Base-by-base conservation (phyloP, 768 basidiomycete genomes). In the Serendipita sp. region DNA sequence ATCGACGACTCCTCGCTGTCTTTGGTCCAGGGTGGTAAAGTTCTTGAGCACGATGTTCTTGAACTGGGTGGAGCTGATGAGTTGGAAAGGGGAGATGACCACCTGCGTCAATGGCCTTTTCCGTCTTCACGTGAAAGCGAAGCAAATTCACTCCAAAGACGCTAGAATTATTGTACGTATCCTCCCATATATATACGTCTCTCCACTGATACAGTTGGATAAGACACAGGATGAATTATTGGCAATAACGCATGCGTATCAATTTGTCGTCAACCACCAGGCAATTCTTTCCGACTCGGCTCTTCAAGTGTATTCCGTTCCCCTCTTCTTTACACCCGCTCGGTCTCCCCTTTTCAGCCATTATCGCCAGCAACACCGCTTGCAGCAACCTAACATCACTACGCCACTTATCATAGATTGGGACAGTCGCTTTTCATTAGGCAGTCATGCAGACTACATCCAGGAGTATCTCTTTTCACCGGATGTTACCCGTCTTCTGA, bases 51-150 rank as follows among this genome's bases (percentile, higher is more conserved):
- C 4, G 9, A 24, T 24, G 20, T 20, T 58, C n/a, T 24, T 58
- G 33, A 24, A 58, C 31, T 58, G 53, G 53, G 53, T 58, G 13
- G 53, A 58, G 53, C 53, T 58, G 17, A 58, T 58, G 53, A 58
- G 53, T 24, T 58, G 53, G 53, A 24, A 31, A 9, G 53, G 33
- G 30, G 38, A 38, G 38, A 14, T 38, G 14, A 14, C 14, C 7
- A 38, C 9, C 7, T 50, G 20, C 11, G 17, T 20, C 17, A n/a
- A 22, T 50, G 45, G 45, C 11, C 20, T 38, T 5, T 38, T 14
- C 14, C 38, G 38, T 38, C 38, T 38, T 38, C 38, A 38, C 14
- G 14, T 14, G 14, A 38, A 38, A 14, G 38, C 38, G 14, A 38
- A 38, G 38, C 38, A 38, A 38, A 38, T 38, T n/a, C n/a, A n/a